phyloP scores from a whole-genome alignment of 805 yeast species.

The Monosporozyma yasuniensis region DNA sequence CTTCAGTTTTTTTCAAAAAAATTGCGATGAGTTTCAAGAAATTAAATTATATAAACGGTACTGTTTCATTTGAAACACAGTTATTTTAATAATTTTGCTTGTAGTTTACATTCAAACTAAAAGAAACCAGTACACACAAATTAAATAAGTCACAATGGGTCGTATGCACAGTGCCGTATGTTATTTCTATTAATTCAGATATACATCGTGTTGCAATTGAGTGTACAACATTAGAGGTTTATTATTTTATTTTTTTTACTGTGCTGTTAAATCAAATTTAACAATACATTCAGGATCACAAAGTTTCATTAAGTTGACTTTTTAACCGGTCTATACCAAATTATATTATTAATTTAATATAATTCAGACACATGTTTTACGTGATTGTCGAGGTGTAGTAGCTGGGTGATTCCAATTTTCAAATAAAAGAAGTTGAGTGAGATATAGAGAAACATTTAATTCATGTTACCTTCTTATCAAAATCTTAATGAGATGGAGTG shows the following conservation, averaged over 20 bases:
- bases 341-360: background rate
- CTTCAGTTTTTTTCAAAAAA: background rate
- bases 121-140: conserved; percentile 11
- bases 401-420: conserved; percentile 32
- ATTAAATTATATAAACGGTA: background rate
- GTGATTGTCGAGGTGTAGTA: conserved; percentile 19
- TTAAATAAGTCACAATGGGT: conserved; percentile 81
- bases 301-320: conserved; percentile 4
- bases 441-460: background rate
- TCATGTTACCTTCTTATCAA: background rate
- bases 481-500: background rate
- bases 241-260: background rate
- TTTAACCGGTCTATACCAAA: conserved; percentile 23
- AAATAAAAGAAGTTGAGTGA: background rate
- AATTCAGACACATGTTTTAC: conserved; percentile 5
- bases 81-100: too few relatives aligned
- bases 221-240: background rate
- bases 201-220: background rate
- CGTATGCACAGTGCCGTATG: conserved; percentile 98
- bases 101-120: too few relatives aligned
- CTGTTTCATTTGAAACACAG: background rate
- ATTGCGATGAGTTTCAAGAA: background rate
- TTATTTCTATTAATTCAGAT: conserved; percentile 22
- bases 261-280: too few relatives aligned
- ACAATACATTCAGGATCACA: conserved; percentile 13